Evolutionary conservation across 23 red algal species (phyloP), one percentile per base, ranked within the genome.

Genomic region (Gracilaria domingensis): DNA sequence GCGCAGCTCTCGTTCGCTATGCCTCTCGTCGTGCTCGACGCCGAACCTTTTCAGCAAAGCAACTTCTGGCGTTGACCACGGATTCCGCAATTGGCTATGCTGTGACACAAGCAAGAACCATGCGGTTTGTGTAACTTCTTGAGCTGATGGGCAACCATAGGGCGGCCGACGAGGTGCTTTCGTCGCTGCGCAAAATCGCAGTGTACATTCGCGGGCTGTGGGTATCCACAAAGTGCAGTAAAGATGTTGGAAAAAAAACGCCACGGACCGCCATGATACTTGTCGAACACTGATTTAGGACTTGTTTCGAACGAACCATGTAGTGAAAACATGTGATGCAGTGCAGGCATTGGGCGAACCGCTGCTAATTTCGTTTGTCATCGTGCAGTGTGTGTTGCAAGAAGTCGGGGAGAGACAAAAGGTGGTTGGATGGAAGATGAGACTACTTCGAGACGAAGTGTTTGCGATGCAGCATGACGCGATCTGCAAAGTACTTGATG

Each of bases 361-460:
- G 49, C 50, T 89, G 30, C 20, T 80, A 24, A 79, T 89, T 29
- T 74, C 69, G 21, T 47, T 74, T 18, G 67, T 23, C 4, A 79
- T 30, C 20, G 53, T 89, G 21, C 51, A 65, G 8, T 12, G 62
- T 29, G 75, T 89, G 18, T 29, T 89, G 20, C 42, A 59, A 37
- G 85, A 89, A 79, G 85, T 89, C 7, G 85, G 62, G 53, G 85
- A 89, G 14, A 16, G 48, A 35, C 48, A 80, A 47, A 78, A 39
- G 34, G 85, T 71, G 17, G 39, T 89, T 54, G 85, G 85, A 44
- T 89, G 85, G 85, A 34, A 77, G 47, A 35, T 89, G 33, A 48
- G 74, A n/a, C 53, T 75, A 32, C 72, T 74, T 0, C 30, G 32
- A 20, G 85, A 79, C 20, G 35, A 79, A 12, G 12, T 57, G 33